Percentiles rank a stretch among this genome's conserved stretches.
These are phyloP conservation scores for Cichorium intybus DNA, from an alignment of 140 eudicot genomes.

Conservation along the genomic window DNA sequence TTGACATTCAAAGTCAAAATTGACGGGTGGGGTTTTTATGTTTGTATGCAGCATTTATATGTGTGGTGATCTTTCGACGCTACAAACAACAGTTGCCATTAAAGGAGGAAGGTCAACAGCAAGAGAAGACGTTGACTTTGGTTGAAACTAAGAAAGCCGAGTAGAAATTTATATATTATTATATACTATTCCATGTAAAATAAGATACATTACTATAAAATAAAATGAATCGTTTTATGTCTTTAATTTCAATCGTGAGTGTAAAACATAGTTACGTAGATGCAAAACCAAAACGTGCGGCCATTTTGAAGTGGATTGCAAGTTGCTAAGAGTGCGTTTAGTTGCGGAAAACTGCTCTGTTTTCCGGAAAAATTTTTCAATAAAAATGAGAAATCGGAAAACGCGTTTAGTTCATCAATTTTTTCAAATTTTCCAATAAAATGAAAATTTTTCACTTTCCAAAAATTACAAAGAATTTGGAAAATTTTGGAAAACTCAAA, in stretches of 20 bases:
- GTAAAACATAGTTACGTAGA: too few relatives aligned
- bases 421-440: too few relatives aligned
- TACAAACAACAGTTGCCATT: constrained; percentile 41
- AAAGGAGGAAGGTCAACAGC: constrained; percentile 40
- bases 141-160: constrained; percentile 38
- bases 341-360: too few relatives aligned
- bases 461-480: too few relatives aligned
- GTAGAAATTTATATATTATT: not conserved
- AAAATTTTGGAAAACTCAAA: too few relatives aligned
- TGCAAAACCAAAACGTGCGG: too few relatives aligned
- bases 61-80: constrained; percentile 69
- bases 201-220: constrained; percentile 16
- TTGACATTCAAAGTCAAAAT: not conserved
- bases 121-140: constrained; percentile 46
- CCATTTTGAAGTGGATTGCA: too few relatives aligned
- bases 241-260: not conserved
- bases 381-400: too few relatives aligned
- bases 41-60: constrained; percentile 67
- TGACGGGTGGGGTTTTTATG: not conserved
- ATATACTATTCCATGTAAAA: constrained; percentile 20
- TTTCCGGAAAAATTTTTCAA: too few relatives aligned
- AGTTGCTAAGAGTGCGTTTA: too few relatives aligned
- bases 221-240: constrained; percentile 29
- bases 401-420: too few relatives aligned
- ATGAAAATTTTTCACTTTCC: too few relatives aligned